A percentile compares a stretch with the other conserved stretches of the same genome.
Conservation (phyloP, 2,329 filamentous ascomycete species). For the Ophioceras dolichostomum region DNA sequence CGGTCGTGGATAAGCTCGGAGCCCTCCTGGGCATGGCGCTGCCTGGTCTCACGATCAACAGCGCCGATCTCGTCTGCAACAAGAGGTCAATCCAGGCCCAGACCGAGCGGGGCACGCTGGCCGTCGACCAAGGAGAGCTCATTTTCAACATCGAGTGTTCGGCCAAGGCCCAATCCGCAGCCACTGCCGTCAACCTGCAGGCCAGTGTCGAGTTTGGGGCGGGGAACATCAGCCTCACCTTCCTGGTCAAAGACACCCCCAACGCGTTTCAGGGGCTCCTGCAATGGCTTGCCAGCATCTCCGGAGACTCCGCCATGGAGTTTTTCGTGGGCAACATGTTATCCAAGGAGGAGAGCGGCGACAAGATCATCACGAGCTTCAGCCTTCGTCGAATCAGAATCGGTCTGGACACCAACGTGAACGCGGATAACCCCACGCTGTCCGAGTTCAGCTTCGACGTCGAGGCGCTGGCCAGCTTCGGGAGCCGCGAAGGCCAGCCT, state of each 20-base stretch:
- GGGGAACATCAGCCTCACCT: background rate
- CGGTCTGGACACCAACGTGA: constrained; percentile 3
- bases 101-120: background rate
- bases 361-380: background rate
- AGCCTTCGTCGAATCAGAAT: background rate
- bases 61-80: background rate
- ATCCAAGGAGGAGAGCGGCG: background rate
- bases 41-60: background rate
- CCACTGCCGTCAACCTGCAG: background rate
- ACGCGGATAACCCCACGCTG: constrained; percentile 3
- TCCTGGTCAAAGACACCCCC: background rate
- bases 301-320: background rate
- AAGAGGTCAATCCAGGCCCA: background rate
- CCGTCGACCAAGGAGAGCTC: background rate
- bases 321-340: background rate
- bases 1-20: background rate
- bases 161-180: background rate
- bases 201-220: background rate
- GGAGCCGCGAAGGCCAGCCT: background rate
- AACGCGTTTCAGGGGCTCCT: background rate
- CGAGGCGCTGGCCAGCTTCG: constrained; percentile 3
- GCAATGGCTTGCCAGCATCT: background rate
- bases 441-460: constrained; percentile 4
- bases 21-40: background rate
- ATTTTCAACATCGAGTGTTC: background rate